These are phyloP conservation scores for Parathielavia appendiculata DNA, from an alignment of 495 filamentous ascomycete genomes.

Conservation along the genomic window DNA sequence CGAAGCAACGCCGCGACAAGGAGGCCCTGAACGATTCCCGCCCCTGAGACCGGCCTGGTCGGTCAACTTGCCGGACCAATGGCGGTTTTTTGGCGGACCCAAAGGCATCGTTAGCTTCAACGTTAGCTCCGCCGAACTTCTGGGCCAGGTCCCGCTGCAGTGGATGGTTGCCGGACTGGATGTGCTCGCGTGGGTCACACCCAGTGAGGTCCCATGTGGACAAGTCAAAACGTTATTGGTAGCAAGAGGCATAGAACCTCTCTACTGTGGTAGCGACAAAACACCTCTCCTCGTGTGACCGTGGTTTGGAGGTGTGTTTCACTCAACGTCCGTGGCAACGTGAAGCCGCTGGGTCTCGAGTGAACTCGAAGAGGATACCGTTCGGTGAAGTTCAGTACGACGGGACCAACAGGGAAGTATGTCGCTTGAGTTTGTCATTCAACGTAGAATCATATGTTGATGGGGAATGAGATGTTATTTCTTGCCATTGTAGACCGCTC, in stretches of 20 bases:
- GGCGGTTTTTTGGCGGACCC: slow-evolving; percentile 3
- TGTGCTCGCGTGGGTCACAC: neutral
- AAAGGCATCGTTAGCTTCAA: slow-evolving; percentile 1
- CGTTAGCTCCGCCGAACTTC: neutral
- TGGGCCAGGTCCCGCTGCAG: neutral
- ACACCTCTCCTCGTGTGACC: too few species aligned
- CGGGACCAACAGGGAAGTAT: too few species aligned
- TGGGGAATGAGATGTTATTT: too few species aligned
- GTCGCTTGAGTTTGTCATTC: too few species aligned
- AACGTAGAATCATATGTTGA: too few species aligned
- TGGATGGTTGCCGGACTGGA: slow-evolving; percentile 6
- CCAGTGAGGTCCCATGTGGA: neutral
- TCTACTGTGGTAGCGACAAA: too few species aligned
- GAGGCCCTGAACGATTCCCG: slow-evolving; percentile 2
- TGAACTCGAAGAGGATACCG: too few species aligned
- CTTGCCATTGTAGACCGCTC: too few species aligned
- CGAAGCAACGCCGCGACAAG: neutral
- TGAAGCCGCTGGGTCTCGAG: too few species aligned
- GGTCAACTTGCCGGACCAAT: slow-evolving; percentile 3
- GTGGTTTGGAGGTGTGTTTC: neutral
- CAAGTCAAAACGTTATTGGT: neutral
- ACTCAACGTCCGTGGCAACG: too few species aligned
- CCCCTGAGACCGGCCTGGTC: neutral
- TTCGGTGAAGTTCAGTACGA: too few species aligned
- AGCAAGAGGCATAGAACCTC: too few species aligned